A percentile compares a stretch with the other conserved stretches of the same genome.
These are phyloP conservation scores for Leccinum pseudoinsigne DNA, from an alignment of 1,284 basidiomycete species.

Conservation along the genomic window DNA sequence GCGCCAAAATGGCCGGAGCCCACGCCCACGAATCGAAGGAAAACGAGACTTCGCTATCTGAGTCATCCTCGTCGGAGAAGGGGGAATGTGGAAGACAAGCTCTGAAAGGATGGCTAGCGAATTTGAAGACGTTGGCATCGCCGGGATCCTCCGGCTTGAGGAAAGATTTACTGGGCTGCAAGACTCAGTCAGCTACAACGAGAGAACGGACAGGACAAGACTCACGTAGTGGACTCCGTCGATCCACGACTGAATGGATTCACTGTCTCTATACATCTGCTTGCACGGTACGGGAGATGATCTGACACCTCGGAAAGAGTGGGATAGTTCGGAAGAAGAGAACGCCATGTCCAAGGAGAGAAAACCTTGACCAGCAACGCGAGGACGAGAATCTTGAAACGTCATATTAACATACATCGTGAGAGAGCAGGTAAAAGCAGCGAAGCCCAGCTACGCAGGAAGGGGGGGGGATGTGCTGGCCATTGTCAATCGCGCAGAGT, in stretches of 20 bases:
- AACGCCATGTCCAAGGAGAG: conserved; percentile 13
- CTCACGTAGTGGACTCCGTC: conserved; percentile 26
- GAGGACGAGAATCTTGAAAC: conserved; percentile 17
- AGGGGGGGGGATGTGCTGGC: not conserved
- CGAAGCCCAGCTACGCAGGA: conserved; percentile 32
- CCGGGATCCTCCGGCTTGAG: conserved; percentile 6
- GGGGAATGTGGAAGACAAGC: conserved; percentile 16
- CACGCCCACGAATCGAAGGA: conserved; percentile 21
- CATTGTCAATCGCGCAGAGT: not conserved
- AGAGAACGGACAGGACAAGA: not conserved
- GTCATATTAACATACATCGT: conserved; percentile 21
- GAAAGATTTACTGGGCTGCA: conserved; percentile 17
- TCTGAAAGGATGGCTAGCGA: conserved; percentile 24
- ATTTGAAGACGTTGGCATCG: conserved; percentile 11
- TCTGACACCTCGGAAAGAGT: conserved; percentile 1
- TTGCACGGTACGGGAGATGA: conserved; percentile 13
- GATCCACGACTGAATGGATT: conserved; percentile 30
- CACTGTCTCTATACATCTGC: conserved; percentile 25
- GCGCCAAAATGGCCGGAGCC: conserved; percentile 18
- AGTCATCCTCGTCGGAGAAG: conserved; percentile 24
- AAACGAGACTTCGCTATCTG: conserved; percentile 17
- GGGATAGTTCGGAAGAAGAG: conserved; percentile 12
- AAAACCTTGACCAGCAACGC: conserved; percentile 32
- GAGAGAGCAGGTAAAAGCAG: conserved; percentile 15
- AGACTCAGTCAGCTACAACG: conserved; percentile 4